Evolutionary conservation across 208 protist species (phyloP).

Genomic region (Leishmania martiniquensis): DNA sequence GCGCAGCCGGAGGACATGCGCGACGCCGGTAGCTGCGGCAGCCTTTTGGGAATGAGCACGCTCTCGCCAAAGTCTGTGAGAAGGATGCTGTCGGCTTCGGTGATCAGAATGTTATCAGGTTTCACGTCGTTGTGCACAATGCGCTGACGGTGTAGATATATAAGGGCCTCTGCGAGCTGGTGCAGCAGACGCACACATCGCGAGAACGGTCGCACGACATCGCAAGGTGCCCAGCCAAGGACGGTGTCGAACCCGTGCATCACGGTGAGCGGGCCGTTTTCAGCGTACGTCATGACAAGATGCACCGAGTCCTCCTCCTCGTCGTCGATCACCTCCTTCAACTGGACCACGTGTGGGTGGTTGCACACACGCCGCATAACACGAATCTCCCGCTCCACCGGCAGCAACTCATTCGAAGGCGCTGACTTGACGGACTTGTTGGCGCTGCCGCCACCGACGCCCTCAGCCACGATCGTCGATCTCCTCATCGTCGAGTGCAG

Average conservation of each 20-base stretch:
- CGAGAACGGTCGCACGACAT: constrained; percentile 45
- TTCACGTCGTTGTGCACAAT: constrained; percentile 92
- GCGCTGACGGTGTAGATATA: constrained; percentile 67
- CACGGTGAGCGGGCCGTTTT: constrained; percentile 35
- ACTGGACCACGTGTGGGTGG: constrained; percentile 90
- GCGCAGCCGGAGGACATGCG: background rate
- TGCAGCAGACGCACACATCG: constrained; percentile 34
- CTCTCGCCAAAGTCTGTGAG: constrained; percentile 86
- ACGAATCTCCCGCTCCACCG: constrained; percentile 90
- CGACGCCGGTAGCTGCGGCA: background rate
- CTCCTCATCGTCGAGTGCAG: background rate
- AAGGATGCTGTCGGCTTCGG: constrained; percentile 65
- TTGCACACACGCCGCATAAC: constrained; percentile 92
- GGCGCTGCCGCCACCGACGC: background rate
- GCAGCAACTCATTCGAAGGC: constrained; percentile 23
- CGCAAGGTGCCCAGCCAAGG: constrained; percentile 20
- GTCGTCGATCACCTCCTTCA: constrained; percentile 96
- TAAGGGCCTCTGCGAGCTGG: constrained; percentile 70
- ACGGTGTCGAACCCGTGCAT: constrained; percentile 38
- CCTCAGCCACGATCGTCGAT: background rate
- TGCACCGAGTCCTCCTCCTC: constrained; percentile 81
- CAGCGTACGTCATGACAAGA: constrained; percentile 63
- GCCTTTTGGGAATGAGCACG: constrained; percentile 35
- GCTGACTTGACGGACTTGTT: background rate
- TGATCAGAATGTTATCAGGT: constrained; percentile 85